Evolutionary conservation across 768 basidiomycete genomes (phyloP).

Genomic region (Podaxis carcinomalis): DNA sequence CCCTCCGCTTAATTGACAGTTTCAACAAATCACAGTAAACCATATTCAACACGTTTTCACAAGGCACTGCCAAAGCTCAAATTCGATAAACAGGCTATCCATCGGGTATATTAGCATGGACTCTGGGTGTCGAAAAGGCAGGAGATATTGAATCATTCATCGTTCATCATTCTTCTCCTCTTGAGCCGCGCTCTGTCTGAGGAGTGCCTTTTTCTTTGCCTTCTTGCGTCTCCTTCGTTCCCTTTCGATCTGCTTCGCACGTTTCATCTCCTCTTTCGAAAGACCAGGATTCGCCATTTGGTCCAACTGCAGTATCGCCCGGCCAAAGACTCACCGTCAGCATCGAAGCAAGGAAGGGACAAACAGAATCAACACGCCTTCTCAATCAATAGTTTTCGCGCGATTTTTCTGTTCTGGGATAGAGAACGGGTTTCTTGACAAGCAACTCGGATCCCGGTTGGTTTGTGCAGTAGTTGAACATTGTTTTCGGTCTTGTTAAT

Average conservation of each 20-base stretch:
- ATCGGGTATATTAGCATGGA: too few species aligned
- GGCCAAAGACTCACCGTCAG: conserved; percentile 3
- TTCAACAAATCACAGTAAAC: too few species aligned
- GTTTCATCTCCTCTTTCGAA: conserved; percentile 63
- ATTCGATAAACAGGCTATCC: too few species aligned
- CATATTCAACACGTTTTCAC: too few species aligned
- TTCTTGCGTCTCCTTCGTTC: conserved; percentile 76
- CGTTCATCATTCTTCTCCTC: not conserved
- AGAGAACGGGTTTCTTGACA: conserved; percentile 90
- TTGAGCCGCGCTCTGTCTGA: conserved; percentile 22
- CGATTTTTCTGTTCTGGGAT: conserved; percentile 71
- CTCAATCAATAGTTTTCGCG: conserved; percentile 67
- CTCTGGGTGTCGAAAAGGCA: too few species aligned
- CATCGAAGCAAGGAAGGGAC: conserved; percentile 6
- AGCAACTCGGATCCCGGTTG: conserved; percentile 80
- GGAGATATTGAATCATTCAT: not conserved
- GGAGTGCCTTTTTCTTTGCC: conserved; percentile 59
- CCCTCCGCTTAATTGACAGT: not conserved
- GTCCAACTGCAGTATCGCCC: conserved; percentile 53
- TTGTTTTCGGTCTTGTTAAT: conserved; percentile 94
- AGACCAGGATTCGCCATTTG: conserved; percentile 69
- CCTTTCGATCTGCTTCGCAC: conserved; percentile 72
- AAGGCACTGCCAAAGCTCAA: too few species aligned
- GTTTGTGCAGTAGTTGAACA: conserved; percentile 85
- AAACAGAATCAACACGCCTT: conserved; percentile 52